Evolutionary conservation across 2,329 filamentous ascomycete species (phyloP).

Genomic region (Diplocarpon mali): DNA sequence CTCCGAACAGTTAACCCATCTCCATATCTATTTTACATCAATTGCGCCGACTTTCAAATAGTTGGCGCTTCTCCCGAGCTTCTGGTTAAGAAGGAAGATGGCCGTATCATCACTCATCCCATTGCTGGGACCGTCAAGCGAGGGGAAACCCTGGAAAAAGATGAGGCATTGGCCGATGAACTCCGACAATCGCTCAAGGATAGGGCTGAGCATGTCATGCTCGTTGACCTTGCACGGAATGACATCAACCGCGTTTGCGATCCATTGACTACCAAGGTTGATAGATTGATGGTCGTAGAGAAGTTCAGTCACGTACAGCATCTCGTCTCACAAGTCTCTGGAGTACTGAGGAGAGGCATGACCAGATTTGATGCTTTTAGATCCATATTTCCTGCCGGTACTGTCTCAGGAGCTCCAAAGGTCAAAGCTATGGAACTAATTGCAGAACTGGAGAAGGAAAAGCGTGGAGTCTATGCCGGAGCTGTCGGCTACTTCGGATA

Average conservation of each 20-base stretch:
- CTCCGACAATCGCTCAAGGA: conserved; percentile 78
- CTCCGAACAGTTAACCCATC: conserved; percentile 95
- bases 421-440: conserved; percentile 96
- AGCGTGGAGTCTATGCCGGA: conserved; percentile 88
- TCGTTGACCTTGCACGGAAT: conserved; percentile 91
- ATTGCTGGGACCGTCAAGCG: conserved; percentile 93
- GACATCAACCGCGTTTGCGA: conserved; percentile 95
- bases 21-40: conserved; percentile 92
- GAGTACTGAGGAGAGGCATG: conserved; percentile 70
- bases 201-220: conserved; percentile 90
- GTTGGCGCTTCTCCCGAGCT: conserved; percentile 92
- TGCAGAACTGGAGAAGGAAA: conserved; percentile 85
- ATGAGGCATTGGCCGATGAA: conserved; percentile 66
- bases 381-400: conserved; percentile 93
- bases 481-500: conserved; percentile 97
- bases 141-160: conserved; percentile 69
- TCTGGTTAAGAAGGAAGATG: conserved; percentile 79
- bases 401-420: conserved; percentile 90
- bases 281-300: conserved; percentile 88
- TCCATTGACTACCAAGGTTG: conserved; percentile 78
- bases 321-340: conserved; percentile 89
- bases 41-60: conserved; percentile 87
- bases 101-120: conserved; percentile 87
- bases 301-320: conserved; percentile 97
- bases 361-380: conserved; percentile 92